Percentiles rank a stretch among this genome's conserved stretches.
phyloP scores from a whole-genome alignment of 371 early-diverging fungal genomes.

The Mucor circinelloides region DNA sequence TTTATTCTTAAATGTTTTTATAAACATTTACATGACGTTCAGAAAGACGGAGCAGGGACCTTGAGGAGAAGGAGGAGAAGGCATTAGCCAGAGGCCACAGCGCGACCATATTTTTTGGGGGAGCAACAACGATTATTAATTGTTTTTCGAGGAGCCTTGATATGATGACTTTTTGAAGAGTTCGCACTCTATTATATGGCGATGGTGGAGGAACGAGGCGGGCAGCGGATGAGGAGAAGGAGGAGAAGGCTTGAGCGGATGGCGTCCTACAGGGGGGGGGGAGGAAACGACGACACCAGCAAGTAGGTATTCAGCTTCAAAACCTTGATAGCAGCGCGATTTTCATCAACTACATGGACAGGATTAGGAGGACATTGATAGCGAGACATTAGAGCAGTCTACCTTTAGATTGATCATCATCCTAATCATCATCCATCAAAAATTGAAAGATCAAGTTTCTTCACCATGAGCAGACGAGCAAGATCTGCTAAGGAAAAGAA shows the following conservation, averaged over 20 bases:
- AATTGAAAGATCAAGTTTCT: too few species aligned
- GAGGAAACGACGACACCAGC: not conserved
- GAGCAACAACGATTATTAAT: not conserved
- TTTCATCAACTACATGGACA: not conserved
- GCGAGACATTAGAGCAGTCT: not conserved
- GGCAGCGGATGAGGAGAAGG: not conserved
- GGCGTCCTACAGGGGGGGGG: not conserved
- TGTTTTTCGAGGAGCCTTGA: not conserved
- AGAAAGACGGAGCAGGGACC: not conserved
- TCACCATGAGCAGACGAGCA: not conserved
- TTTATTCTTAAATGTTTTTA: not conserved
- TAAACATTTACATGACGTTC: not conserved
- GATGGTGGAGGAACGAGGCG: not conserved
- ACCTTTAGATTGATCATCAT: not conserved
- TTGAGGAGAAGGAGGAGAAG: not conserved
- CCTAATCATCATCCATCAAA: not conserved
- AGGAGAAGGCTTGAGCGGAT: not conserved
- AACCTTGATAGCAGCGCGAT: not conserved
- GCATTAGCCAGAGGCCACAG: not conserved
- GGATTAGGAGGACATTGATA: not conserved
- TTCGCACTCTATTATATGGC: not conserved
- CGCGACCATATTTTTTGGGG: not conserved
- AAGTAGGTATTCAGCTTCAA: not conserved
- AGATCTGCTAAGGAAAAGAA: not conserved
- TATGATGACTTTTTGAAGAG: not conserved